These are phyloP conservation scores for Sistotremastrum niveocremeum DNA, from an alignment of 768 basidiomycete genomes.

Conservation along the genomic window DNA sequence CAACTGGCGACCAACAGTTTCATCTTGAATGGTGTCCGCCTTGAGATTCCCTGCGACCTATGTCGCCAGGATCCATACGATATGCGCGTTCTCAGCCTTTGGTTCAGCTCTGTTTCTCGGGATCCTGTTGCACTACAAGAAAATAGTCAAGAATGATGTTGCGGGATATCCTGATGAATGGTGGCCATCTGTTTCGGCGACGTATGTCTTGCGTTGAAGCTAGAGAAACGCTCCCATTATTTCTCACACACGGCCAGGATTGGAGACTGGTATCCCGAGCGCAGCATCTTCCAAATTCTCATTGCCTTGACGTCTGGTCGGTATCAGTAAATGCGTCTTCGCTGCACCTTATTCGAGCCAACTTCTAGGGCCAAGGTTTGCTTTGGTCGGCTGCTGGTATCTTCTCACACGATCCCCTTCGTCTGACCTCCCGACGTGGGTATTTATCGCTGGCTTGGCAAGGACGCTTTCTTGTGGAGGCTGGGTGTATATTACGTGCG, in stretches of 20 bases:
- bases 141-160: constrained; percentile 75
- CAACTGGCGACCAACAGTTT: no score
- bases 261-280: constrained; percentile 84
- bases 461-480: constrained; percentile 78
- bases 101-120: constrained; percentile 47
- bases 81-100: constrained; percentile 55
- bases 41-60: constrained; percentile 29
- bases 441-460: constrained; percentile 50
- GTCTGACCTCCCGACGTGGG: constrained; percentile 32
- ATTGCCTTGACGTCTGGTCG: constrained; percentile 73
- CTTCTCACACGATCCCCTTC: constrained; percentile 33
- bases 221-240: not conserved
- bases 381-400: constrained; percentile 50
- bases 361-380: constrained; percentile 55
- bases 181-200: constrained; percentile 83
- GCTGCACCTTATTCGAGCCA: not conserved
- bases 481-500: constrained; percentile 78
- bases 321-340: constrained; percentile 6
- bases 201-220: constrained; percentile 29
- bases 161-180: constrained; percentile 78
- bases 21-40: no score
- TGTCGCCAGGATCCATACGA: constrained; percentile 52
- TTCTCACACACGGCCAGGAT: constrained; percentile 32
- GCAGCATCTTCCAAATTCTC: constrained; percentile 73
- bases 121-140: constrained; percentile 59